Conservation (phyloP, 768 basidiomycete genomes). For the Thelephora ganbajun region DNA sequence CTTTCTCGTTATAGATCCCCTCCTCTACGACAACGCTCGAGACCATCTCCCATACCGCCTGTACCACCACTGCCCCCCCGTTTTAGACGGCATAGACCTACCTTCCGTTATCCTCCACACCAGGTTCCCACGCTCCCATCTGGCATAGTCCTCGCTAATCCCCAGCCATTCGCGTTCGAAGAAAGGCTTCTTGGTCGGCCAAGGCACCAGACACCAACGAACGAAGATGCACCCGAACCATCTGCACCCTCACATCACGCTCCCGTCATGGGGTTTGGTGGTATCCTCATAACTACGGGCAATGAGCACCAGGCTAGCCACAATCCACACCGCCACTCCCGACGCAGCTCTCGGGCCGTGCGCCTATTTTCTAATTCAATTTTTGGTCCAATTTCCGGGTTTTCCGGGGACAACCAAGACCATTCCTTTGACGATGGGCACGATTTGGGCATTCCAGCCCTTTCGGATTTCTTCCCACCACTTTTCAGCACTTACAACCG, state of each 20-base stretch:
- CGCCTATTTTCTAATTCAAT: no score
- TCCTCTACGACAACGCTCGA: conserved; percentile 26
- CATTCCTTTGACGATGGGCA: no score
- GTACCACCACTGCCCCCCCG: conserved; percentile 34
- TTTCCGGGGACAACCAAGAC: no score
- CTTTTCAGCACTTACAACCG: conserved; percentile 5
- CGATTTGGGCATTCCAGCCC: no score
- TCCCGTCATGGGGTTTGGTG: conserved; percentile 53
- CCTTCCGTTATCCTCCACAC: neutral
- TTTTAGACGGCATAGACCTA: neutral
- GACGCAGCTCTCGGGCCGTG: neutral
- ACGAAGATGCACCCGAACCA: conserved; percentile 13
- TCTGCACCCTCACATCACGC: conserved; percentile 37
- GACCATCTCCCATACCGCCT: conserved; percentile 30
- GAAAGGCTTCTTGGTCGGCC: conserved; percentile 13
- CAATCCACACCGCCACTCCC: neutral
- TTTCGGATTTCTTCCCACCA: no score
- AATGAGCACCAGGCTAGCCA: conserved; percentile 11
- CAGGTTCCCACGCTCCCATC: neutral
- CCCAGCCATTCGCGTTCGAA: conserved; percentile 41
- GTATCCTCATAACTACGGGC: conserved; percentile 37
- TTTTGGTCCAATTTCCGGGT: no score
- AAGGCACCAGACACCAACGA: conserved; percentile 13
- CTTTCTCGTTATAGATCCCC: conserved; percentile 6
- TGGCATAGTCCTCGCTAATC: conserved; percentile 32